phyloP scores from a whole-genome alignment of 1,139 yeast genomes.

The Saccharomycopsis hybrid region DNA sequence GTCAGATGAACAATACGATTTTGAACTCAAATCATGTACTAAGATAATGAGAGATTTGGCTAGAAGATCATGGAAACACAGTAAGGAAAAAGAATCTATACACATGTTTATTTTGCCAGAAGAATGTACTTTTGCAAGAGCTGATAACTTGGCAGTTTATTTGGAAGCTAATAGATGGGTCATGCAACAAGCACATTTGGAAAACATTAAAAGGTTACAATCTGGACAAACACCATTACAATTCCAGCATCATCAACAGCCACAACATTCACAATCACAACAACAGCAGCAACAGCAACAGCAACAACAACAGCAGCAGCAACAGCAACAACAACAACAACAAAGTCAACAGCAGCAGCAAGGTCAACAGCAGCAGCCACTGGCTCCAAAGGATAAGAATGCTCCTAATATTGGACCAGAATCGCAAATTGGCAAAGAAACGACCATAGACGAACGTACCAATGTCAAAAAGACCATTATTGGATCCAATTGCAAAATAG shows the following conservation, averaged over 20 bases:
- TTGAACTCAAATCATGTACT: slow-evolving; percentile 44
- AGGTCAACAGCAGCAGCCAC: no score
- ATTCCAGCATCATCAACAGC: no score
- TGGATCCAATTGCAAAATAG: slow-evolving; percentile 71
- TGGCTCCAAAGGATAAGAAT: slow-evolving; percentile 41
- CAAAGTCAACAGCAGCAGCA: no score
- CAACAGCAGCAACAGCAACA: no score
- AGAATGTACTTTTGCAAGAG: slow-evolving; percentile 63
- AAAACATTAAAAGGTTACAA: slow-evolving; percentile 27
- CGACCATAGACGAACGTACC: slow-evolving; percentile 66
- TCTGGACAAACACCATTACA: slow-evolving; percentile 23
- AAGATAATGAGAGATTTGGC: slow-evolving; percentile 82
- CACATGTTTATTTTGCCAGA: slow-evolving; percentile 61
- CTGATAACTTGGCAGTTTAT: slow-evolving; percentile 72
- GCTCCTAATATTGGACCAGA: slow-evolving; percentile 84
- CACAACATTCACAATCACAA: no score
- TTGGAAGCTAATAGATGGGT: slow-evolving; percentile 87
- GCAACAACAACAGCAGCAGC: no score
- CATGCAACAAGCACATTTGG: slow-evolving; percentile 39
- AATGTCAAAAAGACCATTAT: slow-evolving; percentile 81
- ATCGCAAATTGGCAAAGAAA: slow-evolving; percentile 59
- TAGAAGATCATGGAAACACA: slow-evolving; percentile 86
- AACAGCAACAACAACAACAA: no score
- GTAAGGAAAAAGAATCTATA: slow-evolving; percentile 49
- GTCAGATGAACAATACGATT: slow-evolving; percentile 27